These are phyloP conservation scores for Pistacia atlantica DNA, from an alignment of 345 rosid species.

Conservation along the genomic window DNA sequence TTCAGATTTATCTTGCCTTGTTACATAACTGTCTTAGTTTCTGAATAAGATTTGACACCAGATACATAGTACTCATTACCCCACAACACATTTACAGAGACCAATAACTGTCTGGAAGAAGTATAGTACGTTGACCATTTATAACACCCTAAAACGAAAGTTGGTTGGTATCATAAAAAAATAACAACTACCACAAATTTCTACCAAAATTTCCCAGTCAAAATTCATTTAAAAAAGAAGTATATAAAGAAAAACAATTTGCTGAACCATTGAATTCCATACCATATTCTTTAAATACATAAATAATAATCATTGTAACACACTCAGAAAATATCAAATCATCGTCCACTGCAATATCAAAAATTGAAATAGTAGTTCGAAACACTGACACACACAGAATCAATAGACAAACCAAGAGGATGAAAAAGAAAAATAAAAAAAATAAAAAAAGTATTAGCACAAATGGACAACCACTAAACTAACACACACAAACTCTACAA, in stretches of 20 bases:
- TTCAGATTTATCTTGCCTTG: neutral
- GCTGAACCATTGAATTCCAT: neutral
- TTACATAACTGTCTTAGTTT: neutral
- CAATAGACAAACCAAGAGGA: neutral
- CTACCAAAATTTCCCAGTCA: too few species aligned
- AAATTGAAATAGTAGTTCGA: neutral
- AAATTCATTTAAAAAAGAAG: neutral
- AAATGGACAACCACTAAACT: neutral
- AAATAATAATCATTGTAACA: neutral
- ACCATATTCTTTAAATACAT: constrained; percentile 1
- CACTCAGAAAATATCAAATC: neutral
- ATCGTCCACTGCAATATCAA: too few species aligned
- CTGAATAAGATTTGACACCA: neutral
- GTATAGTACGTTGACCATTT: neutral
- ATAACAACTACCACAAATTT: neutral
- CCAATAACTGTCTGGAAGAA: neutral
- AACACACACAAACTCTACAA: neutral
- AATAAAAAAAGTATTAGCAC: neutral
- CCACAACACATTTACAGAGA: too few species aligned
- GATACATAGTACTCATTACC: neutral
- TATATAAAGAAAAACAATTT: neutral
- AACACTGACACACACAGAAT: neutral
- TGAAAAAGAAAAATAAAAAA: neutral
- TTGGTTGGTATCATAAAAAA: neutral
- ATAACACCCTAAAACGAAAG: neutral